Evolutionary conservation across 2,329 filamentous ascomycete species (phyloP), one percentile per base, ranked within the genome.

Genomic region (Aspergillus pseudoterreus): DNA sequence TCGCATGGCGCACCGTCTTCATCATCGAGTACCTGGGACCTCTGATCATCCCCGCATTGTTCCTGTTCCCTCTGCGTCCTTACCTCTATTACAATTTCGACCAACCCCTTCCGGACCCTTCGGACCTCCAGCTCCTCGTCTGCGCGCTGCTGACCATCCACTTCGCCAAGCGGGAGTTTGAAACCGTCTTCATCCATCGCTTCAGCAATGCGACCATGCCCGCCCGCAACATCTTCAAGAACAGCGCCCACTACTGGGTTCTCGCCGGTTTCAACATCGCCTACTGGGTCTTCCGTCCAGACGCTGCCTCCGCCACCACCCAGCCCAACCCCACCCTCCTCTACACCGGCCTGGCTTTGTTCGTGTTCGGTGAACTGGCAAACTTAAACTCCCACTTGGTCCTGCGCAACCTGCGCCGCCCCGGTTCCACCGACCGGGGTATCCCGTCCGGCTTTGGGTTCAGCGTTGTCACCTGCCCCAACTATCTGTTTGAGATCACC

Each of bases 161-260:
- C 78, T 99, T 96, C 73, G 60, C 89, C 69, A 99, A 99, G 82
- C 91, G 94, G 67, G 94, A 99, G 77, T 80, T 90, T 59, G 94
- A 99, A 77, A 97, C 94, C 0, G 68, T 96, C 56, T 96, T 94
- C 69, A 82, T 99, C 56, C 94, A 99, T 79, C 90, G 90, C 69
- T 99, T 99, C 79, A 92, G 90, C 51, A 84, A 87, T 56, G 90
- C 88, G 65, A 99, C 94, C 45, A 99, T 99, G 94, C 94, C 94
- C 15, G 81, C 82, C 52, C 76, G 74, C 67, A 95, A 96, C 78
- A 90, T 99, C 68, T 87, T 96, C 82, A 94, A 92, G 75, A 99
- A 99, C 81, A 90, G 86, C 59, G 83, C 82, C 60, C 92, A 96
- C 78, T 99, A 99, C 82, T 99, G 94, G 94, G 65, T 86, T 32